Conservation (phyloP, 2,329 filamentous ascomycete genomes). For the Trichoderma breve region DNA sequence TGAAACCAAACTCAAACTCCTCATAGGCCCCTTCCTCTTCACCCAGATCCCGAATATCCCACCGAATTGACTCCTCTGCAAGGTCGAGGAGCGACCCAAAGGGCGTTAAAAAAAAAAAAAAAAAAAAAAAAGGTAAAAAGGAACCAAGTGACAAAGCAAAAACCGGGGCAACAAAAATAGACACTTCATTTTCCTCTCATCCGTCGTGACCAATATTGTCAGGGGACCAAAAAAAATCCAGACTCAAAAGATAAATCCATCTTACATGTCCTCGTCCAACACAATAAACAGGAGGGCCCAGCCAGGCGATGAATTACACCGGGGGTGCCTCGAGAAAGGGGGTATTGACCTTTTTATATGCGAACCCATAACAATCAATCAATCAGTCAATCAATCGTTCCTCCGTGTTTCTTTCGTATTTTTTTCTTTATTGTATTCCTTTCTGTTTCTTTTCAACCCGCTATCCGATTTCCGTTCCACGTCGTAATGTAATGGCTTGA, state of each 20-base stretch:
- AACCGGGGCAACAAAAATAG: background rate
- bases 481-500: background rate
- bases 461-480: background rate
- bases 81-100: background rate
- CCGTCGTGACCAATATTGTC: background rate
- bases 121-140: background rate
- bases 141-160: background rate
- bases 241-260: background rate
- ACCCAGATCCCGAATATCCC: background rate
- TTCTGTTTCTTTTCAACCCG: background rate
- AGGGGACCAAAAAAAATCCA: background rate
- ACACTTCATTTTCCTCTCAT: background rate
- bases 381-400: constrained; percentile 10
- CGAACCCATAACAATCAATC: constrained; percentile 12
- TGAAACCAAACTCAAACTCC: background rate
- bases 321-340: background rate
- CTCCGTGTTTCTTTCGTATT: background rate
- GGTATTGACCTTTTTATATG: constrained; percentile 18
- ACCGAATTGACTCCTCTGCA: background rate
- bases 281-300: constrained; percentile 5
- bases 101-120: background rate
- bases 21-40: background rate
- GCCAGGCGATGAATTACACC: background rate
- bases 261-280: constrained; percentile 14
- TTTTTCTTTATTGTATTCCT: background rate